Evolutionary conservation across 805 yeast species (phyloP).

Genomic region (Ogataea salicorniae): DNA sequence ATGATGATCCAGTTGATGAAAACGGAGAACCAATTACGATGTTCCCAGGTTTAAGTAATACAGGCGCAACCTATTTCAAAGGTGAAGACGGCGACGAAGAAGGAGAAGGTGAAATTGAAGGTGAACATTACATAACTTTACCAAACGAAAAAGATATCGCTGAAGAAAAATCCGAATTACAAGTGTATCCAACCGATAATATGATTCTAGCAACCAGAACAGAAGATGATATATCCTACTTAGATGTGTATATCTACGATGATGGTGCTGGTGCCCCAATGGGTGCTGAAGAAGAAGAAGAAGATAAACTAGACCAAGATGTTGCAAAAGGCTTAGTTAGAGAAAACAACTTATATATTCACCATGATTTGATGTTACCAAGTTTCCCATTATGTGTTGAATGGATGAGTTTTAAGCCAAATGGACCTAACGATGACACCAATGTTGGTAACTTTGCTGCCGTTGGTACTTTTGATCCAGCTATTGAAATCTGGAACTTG

Average conservation of each 20-base stretch:
- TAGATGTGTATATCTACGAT: slow-evolving; percentile 92
- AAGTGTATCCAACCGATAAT: slow-evolving; percentile 85
- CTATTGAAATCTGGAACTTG: slow-evolving; percentile 93
- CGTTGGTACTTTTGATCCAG: slow-evolving; percentile 95
- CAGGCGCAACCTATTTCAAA: slow-evolving; percentile 53
- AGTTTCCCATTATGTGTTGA: slow-evolving; percentile 96
- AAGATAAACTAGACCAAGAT: slow-evolving; percentile 62
- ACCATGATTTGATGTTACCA: slow-evolving; percentile 95
- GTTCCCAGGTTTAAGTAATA: slow-evolving; percentile 64
- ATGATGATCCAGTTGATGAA: slow-evolving; percentile 54
- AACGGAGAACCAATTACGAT: slow-evolving; percentile 54
- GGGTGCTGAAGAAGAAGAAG: slow-evolving; percentile 60
- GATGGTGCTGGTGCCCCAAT: slow-evolving; percentile 84
- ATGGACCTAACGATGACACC: slow-evolving; percentile 34
- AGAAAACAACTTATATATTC: slow-evolving; percentile 79
- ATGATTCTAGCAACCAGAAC: slow-evolving; percentile 88
- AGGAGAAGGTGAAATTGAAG: slow-evolving; percentile 24
- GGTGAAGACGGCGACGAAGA: slow-evolving; percentile 33
- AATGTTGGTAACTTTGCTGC: slow-evolving; percentile 90
- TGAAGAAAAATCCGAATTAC: slow-evolving; percentile 81
- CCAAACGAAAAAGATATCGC: slow-evolving; percentile 58
- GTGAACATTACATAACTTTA: slow-evolving; percentile 59
- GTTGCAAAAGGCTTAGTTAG: slow-evolving; percentile 68
- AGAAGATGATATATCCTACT: slow-evolving; percentile 87
- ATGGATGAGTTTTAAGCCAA: slow-evolving; percentile 81